Evolutionary conservation across 441 rosid genomes (phyloP).

Genomic region (Hura crepitans): DNA sequence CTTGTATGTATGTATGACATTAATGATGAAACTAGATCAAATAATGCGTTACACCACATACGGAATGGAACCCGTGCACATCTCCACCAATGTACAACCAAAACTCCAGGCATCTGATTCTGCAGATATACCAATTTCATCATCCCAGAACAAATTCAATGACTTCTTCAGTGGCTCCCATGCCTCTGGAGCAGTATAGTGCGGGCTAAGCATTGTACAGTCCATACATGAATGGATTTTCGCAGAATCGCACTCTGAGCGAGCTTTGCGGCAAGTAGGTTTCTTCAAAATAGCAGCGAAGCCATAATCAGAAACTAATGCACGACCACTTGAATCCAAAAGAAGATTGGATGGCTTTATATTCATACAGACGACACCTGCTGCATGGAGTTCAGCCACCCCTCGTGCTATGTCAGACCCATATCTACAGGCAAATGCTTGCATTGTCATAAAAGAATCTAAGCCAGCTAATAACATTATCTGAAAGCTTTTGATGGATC

Average conservation of each 20-base stretch:
- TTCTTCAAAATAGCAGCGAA: constrained; percentile 86
- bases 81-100: constrained; percentile 97
- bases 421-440: constrained; percentile 53
- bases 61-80: constrained; percentile 99
- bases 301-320: constrained; percentile 93
- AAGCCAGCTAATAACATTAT: neutral
- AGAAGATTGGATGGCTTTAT: constrained; percentile 96
- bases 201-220: constrained; percentile 81
- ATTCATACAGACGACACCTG: constrained; percentile 95
- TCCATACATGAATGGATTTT: constrained; percentile 81
- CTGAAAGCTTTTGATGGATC: neutral
- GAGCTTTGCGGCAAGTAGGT: constrained; percentile 73
- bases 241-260: constrained; percentile 62
- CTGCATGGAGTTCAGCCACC: constrained; percentile 97
- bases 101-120: constrained; percentile 99
- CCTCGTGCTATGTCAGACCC: constrained; percentile 97
- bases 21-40: constrained; percentile 14
- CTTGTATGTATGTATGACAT: no score
- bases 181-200: constrained; percentile 94
- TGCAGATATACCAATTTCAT: constrained; percentile 78
- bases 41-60: constrained; percentile 44
- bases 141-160: constrained; percentile 89
- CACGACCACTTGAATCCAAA: constrained; percentile 73
- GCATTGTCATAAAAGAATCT: constrained; percentile 26
- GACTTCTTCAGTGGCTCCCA: constrained; percentile 98